Percentiles rank a stretch among this genome's conserved stretches.
phyloP scores from a whole-genome alignment of 345 rosid species.

The Leavenworthia alabamica region DNA sequence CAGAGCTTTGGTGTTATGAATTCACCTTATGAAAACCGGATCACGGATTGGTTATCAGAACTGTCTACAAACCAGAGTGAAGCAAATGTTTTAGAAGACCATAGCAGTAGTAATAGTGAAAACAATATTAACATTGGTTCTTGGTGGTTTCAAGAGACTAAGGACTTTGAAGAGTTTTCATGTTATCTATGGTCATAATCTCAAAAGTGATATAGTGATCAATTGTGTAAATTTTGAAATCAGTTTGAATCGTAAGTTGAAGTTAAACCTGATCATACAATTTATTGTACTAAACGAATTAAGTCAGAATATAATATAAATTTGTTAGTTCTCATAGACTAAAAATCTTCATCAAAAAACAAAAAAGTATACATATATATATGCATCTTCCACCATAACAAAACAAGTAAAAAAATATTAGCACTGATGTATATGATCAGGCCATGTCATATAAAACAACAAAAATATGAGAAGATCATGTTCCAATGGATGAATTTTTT shows the following conservation, averaged over 20 bases:
- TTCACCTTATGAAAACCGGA: slow-evolving; percentile 49
- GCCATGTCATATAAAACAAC: background rate
- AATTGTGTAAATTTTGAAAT: background rate
- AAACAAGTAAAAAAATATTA: background rate
- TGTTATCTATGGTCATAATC: slow-evolving; percentile 25
- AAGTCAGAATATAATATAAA: background rate
- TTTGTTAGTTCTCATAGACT: background rate
- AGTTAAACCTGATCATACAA: background rate
- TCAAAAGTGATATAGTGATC: background rate
- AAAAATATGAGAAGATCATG: slow-evolving; percentile 9
- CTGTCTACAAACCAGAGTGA: slow-evolving; percentile 31
- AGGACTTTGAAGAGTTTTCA: slow-evolving; percentile 25
- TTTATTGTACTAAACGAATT: background rate
- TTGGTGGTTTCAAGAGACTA: slow-evolving; percentile 30
- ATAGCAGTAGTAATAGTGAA: slow-evolving; percentile 12
- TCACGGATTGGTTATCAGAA: slow-evolving; percentile 49
- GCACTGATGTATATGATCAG: background rate
- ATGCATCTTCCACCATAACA: background rate
- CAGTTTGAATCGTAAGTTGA: background rate
- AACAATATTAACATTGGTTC: slow-evolving; percentile 13
- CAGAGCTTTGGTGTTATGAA: slow-evolving; percentile 20
- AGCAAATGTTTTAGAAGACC: slow-evolving; percentile 19
- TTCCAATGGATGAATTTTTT: background rate
- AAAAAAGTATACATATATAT: background rate
- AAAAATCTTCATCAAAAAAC: background rate